Evolutionary conservation across 306 rosid species (phyloP), one percentile per base, ranked within the genome.

Genomic region (Dryas drummondii): DNA sequence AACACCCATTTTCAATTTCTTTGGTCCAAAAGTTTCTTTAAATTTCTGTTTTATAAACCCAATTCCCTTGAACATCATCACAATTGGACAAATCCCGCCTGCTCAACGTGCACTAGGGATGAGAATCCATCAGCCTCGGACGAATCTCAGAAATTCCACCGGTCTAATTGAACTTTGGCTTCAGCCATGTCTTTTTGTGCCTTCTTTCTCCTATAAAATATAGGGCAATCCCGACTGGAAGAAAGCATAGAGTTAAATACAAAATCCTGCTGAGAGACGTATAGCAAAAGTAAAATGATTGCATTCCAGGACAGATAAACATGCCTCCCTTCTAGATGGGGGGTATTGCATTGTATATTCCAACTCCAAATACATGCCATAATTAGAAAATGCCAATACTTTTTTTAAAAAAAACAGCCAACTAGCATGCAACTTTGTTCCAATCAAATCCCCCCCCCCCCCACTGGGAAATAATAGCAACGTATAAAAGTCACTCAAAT

Each of bases 171-270:
- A 80, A 75, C 51, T 82, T 76, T 90, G 78, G 97, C 97, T 85
- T 94, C 98, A 13, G 93, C 94, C 98, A 94, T 91, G 81, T 94
- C 98, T 82, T 94, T 94, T 80, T 94, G 98, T 50, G 93, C 97
- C 78, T 94, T 94, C 85, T 91, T 94, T 63, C 98, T 85, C 70
- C 97, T 81, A 79, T 91, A 94, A 81, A 94, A 91, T 81, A 94
- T 94, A 47, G 98, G 98, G 66, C 98, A 94, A 83, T 94, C 97
- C 73, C 97, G 97, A 84, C 98, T 94, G 86, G 75, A 81, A 80
- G 44, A 80, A 77, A 22, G 46, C 55, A 77, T 65, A 79, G 51
- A n/a, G 74, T 44, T 32, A 65, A 37, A 55, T n/a, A 45, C 27
- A 53, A 80, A 52, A 0, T 5, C 77, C 26, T 15, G 52, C 11